Percentiles rank a stretch among this genome's conserved stretches.
These are phyloP conservation scores for Anethum foeniculum DNA, from an alignment of 140 eudicot species.

Conservation along the genomic window DNA sequence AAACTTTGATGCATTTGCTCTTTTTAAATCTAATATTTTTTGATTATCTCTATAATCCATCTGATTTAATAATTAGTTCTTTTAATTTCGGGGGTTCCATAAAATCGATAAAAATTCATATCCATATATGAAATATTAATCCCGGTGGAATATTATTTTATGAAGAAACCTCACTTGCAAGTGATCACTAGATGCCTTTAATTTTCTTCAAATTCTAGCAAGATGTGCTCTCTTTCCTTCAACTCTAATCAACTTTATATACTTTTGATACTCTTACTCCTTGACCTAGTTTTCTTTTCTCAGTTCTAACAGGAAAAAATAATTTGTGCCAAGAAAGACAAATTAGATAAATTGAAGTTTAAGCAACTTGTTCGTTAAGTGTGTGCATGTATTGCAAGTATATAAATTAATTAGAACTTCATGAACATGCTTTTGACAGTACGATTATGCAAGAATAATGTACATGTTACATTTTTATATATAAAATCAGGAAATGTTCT, in stretches of 20 bases:
- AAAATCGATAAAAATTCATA: no score
- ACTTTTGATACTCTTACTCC: conserved; percentile 21
- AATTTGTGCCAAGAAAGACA: not conserved
- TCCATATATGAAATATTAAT: no score
- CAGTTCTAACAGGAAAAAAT: not conserved
- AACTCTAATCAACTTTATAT: conserved; percentile 27
- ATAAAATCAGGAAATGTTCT: not conserved
- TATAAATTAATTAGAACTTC: not conserved
- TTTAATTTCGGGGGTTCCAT: no score
- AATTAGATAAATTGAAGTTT: not conserved
- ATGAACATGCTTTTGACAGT: not conserved
- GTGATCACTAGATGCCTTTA: conserved; percentile 12
- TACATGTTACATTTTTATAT: not conserved
- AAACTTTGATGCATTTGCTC: conserved; percentile 13
- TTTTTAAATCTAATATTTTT: no score
- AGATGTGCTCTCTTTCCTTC: conserved; percentile 25
- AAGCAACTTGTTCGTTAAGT: not conserved
- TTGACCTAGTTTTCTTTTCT: not conserved
- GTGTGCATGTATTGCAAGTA: not conserved
- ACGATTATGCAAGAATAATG: not conserved
- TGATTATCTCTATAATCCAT: no score
- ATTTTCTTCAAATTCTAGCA: conserved; percentile 3
- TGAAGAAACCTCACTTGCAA: conserved; percentile 21
- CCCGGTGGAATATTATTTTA: not conserved
- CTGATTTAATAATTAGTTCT: no score